phyloP scores from a whole-genome alignment of 345 rosid genomes.

The Erysimum cheiranthoides region DNA sequence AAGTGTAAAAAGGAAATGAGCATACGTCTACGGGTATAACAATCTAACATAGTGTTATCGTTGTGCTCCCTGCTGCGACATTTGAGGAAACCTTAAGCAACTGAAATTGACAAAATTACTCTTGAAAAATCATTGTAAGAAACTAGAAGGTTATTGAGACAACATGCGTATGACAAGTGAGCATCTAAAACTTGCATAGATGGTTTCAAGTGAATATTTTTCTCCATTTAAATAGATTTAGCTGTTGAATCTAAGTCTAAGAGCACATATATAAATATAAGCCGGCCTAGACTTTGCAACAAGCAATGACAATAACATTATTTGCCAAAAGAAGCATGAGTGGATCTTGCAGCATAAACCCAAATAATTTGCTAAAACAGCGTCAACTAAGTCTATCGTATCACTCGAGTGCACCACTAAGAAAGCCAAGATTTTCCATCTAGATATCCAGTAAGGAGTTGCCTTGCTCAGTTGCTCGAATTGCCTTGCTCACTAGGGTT shows the following conservation, averaged over 20 bases:
- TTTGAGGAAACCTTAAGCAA: slow-evolving; percentile 6
- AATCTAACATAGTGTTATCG: neutral
- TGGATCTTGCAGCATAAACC: slow-evolving; percentile 30
- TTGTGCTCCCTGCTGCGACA: neutral
- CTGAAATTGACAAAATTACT: slow-evolving; percentile 1
- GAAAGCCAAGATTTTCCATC: slow-evolving; percentile 20
- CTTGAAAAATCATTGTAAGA: neutral
- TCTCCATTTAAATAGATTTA: slow-evolving; percentile 3
- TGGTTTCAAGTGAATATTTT: slow-evolving; percentile 21
- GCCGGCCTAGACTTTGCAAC: slow-evolving; percentile 25
- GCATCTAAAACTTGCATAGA: slow-evolving; percentile 8
- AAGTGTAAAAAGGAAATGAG: slow-evolving; percentile 13
- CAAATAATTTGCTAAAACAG: slow-evolving; percentile 23
- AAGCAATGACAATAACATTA: slow-evolving; percentile 28
- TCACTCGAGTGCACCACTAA: slow-evolving; percentile 24
- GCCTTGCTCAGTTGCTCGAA: slow-evolving; percentile 21
- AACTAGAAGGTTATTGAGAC: neutral
- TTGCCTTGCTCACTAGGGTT: slow-evolving; percentile 41
- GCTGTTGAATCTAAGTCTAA: slow-evolving; percentile 2
- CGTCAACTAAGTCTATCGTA: slow-evolving; percentile 23
- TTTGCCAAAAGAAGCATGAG: slow-evolving; percentile 13
- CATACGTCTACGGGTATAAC: neutral
- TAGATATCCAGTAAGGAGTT: slow-evolving; percentile 31
- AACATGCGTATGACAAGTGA: neutral
- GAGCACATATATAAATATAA: slow-evolving; percentile 20